Conservation (phyloP, 192 early-diverging fungal species). For the Umbelopsis sp. region DNA sequence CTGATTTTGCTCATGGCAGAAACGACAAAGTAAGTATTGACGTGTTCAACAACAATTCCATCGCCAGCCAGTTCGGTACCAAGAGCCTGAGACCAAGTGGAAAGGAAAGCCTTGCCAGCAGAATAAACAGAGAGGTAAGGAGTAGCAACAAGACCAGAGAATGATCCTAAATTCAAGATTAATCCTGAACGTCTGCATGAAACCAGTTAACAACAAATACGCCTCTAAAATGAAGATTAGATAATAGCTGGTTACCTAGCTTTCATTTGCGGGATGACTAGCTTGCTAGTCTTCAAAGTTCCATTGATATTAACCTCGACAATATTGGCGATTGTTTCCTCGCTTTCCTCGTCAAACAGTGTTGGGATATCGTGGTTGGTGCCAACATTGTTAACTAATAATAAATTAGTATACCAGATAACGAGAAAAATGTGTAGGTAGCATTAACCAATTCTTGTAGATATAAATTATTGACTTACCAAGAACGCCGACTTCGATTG, state of each 20-base stretch:
- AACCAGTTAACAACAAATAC: not conserved
- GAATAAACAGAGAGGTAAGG: conserved; percentile 90
- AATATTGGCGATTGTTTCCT: conserved; percentile 67
- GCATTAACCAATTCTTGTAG: not conserved
- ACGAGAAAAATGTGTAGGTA: not conserved
- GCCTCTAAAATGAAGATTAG: not conserved
- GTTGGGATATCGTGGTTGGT: conserved; percentile 91
- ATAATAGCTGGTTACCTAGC: conserved; percentile 38
- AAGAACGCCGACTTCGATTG: conserved; percentile 61
- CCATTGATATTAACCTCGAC: conserved; percentile 87
- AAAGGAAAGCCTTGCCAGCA: conserved; percentile 91
- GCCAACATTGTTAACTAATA: conserved; percentile 93
- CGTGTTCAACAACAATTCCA: conserved; percentile 84
- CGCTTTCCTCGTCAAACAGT: conserved; percentile 76
- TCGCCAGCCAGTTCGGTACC: conserved; percentile 72
- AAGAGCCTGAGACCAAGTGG: conserved; percentile 87
- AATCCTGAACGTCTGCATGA: conserved; percentile 66
- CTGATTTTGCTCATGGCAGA: conserved; percentile 95
- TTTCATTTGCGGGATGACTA: conserved; percentile 83
- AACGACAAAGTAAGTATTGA: conserved; percentile 96
- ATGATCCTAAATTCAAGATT: conserved; percentile 93
- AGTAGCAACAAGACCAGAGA: conserved; percentile 81
- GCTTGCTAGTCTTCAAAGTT: conserved; percentile 78
- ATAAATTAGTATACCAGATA: not conserved
- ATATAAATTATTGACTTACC: conserved; percentile 30